Percentiles rank a stretch among this genome's conserved stretches.
Evolutionary conservation across 768 basidiomycete genomes (phyloP).

Genomic region (Trametes cubensis): DNA sequence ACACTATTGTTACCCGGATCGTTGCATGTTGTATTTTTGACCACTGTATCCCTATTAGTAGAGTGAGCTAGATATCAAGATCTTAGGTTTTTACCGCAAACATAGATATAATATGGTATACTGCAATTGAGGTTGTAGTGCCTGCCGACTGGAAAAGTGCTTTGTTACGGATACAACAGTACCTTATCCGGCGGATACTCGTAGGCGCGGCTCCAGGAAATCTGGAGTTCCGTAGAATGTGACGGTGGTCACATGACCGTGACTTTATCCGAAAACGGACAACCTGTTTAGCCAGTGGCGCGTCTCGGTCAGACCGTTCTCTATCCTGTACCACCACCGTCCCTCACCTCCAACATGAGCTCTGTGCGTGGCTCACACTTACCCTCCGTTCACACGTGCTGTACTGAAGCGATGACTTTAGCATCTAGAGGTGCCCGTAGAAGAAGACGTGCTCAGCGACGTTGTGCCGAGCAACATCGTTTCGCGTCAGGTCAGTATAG

Average conservation of each 20-base stretch:
- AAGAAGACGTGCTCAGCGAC: constrained; percentile 88
- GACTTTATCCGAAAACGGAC: constrained; percentile 4
- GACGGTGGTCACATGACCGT: constrained; percentile 11
- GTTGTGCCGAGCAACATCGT: constrained; percentile 90
- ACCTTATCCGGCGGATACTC: no score
- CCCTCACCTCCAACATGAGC: constrained; percentile 13
- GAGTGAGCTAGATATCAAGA: neutral
- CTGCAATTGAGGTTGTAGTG: no score
- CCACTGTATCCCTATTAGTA: neutral
- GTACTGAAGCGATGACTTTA: neutral
- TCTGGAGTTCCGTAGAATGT: constrained; percentile 6
- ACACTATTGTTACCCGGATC: neutral
- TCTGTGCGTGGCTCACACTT: constrained; percentile 10
- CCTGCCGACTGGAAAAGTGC: no score
- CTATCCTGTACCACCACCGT: constrained; percentile 18
- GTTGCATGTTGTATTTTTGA: neutral
- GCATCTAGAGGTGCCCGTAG: constrained; percentile 35
- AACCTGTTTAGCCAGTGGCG: constrained; percentile 18
- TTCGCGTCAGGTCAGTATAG: constrained; percentile 72
- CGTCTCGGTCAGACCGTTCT: constrained; percentile 14
- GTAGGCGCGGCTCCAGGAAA: neutral
- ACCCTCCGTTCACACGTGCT: neutral
- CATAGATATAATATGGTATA: no score
- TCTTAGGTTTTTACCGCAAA: no score
- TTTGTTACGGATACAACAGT: no score